phyloP scores from a whole-genome alignment of 1,284 basidiomycete genomes.

The Cryptococcus neoformans region DNA sequence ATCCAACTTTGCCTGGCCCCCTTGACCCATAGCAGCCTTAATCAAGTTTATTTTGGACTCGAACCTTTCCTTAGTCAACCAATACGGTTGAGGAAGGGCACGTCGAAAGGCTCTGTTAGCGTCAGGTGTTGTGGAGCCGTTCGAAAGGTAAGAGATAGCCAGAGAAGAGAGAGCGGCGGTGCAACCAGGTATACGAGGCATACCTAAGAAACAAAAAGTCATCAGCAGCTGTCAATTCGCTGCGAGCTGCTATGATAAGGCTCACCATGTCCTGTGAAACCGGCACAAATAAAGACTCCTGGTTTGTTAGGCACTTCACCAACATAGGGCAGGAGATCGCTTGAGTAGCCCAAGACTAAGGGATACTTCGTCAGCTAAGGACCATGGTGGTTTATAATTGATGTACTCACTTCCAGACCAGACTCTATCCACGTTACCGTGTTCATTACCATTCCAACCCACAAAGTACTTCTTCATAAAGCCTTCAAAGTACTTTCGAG shows the following conservation, averaged over 20 bases:
- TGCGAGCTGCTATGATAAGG: neutral
- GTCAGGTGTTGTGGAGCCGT: constrained; percentile 7
- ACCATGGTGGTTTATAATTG: neutral
- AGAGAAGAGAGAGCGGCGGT: constrained; percentile 18
- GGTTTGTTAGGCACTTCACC: constrained; percentile 21
- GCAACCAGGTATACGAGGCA: constrained; percentile 32
- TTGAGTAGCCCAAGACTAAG: constrained; percentile 31
- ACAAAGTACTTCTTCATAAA: constrained; percentile 26
- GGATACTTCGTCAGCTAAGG: neutral
- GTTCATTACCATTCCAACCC: constrained; percentile 21
- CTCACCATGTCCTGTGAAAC: constrained; percentile 36
- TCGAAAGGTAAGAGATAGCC: constrained; percentile 3
- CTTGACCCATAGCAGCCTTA: constrained; percentile 3
- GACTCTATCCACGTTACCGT: constrained; percentile 26
- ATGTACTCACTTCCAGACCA: constrained; percentile 27
- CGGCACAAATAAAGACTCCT: constrained; percentile 29
- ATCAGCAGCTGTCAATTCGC: too few species aligned
- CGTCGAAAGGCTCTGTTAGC: constrained; percentile 13
- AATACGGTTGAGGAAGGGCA: constrained; percentile 21
- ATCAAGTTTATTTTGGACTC: constrained; percentile 22
- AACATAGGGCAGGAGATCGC: constrained; percentile 25
- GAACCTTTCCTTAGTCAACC: constrained; percentile 21
- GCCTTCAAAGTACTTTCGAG: constrained; percentile 23
- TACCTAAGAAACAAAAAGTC: constrained; percentile 14
- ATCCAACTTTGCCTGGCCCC: neutral